phyloP scores from a whole-genome alignment of 768 basidiomycete genomes.

The Rhodotorula sphaerocarpa region DNA sequence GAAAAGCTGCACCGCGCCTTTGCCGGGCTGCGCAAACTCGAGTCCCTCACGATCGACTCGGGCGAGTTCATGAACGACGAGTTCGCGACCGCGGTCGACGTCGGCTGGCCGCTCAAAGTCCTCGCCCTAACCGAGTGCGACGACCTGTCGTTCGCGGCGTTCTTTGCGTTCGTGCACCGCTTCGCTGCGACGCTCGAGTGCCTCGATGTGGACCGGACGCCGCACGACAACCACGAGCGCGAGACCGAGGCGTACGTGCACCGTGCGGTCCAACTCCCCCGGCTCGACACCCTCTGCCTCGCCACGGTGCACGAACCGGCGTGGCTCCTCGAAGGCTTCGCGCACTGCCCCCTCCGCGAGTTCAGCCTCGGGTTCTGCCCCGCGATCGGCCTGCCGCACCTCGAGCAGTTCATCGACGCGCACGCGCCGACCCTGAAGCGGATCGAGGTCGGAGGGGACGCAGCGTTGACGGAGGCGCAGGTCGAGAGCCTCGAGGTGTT shows the following conservation, averaged over 20 bases:
- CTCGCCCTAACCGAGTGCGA: slow-evolving; percentile 14
- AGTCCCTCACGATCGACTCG: slow-evolving; percentile 14
- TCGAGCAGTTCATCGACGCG: slow-evolving; percentile 14
- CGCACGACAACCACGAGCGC: slow-evolving; percentile 6
- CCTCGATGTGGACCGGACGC: slow-evolving; percentile 17
- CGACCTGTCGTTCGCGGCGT: slow-evolving; percentile 16
- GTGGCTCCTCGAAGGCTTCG: slow-evolving; percentile 2
- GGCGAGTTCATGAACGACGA: slow-evolving; percentile 15
- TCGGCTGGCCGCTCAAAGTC: neutral
- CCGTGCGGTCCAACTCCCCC: slow-evolving; percentile 1
- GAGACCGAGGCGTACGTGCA: slow-evolving; percentile 5
- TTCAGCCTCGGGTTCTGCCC: slow-evolving; percentile 25
- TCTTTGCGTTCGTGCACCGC: slow-evolving; percentile 8
- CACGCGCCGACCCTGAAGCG: slow-evolving; percentile 11
- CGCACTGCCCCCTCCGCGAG: neutral
- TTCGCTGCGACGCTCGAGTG: slow-evolving; percentile 10
- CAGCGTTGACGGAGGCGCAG: slow-evolving; percentile 14
- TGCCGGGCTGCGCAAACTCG: slow-evolving; percentile 9
- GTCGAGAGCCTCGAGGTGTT: slow-evolving; percentile 28
- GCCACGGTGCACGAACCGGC: slow-evolving; percentile 18
- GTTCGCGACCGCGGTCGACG: slow-evolving; percentile 1
- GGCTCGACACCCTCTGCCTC: slow-evolving; percentile 21
- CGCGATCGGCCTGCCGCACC: slow-evolving; percentile 5
- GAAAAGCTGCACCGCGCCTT: slow-evolving; percentile 4
- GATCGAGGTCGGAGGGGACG: slow-evolving; percentile 14